phyloP scores from a whole-genome alignment of 805 yeast species.

The Grigorovia yakushimaensis region DNA sequence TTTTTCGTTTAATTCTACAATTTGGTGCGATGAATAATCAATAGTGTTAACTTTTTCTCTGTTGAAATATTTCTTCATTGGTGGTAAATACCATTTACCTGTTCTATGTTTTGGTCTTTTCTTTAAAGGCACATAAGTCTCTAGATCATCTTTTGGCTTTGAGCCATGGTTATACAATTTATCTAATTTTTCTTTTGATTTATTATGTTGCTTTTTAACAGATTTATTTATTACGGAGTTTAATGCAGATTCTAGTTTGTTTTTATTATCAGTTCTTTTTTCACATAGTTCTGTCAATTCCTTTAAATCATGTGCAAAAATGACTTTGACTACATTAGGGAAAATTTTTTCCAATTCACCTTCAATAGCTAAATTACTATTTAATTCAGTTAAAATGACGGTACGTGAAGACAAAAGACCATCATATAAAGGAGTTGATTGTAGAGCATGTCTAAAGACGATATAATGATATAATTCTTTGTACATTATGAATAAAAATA shows the following conservation, averaged over 20 bases:
- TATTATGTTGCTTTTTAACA: conserved; percentile 46
- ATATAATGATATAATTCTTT: conserved; percentile 65
- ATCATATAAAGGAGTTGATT: conserved; percentile 64
- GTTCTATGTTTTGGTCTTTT: conserved; percentile 80
- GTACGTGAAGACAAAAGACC: conserved; percentile 63
- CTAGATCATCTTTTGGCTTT: conserved; percentile 46
- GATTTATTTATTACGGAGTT: conserved; percentile 53
- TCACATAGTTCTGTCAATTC: conserved; percentile 47
- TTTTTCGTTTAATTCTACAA: conserved; percentile 59
- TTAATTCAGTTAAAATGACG: conserved; percentile 60
- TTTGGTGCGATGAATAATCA: conserved; percentile 54
- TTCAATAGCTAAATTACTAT: conserved; percentile 39
- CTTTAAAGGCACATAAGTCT: conserved; percentile 54
- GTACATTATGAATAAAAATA: conserved; percentile 56
- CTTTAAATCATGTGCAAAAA: conserved; percentile 55
- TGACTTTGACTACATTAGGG: conserved; percentile 49
- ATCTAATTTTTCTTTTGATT: conserved; percentile 40
- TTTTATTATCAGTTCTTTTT: conserved; percentile 53
- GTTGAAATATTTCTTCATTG: conserved; percentile 29
- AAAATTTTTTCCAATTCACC: conserved; percentile 45
- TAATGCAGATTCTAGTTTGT: conserved; percentile 56
- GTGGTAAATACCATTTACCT: conserved; percentile 31
- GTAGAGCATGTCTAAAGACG: conserved; percentile 62
- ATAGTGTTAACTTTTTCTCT: conserved; percentile 84
- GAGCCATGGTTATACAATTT: conserved; percentile 29